Evolutionary conservation across 1,139 yeast species (phyloP), one percentile per base, ranked within the genome.

Genomic region (Suhomyces kunorum): DNA sequence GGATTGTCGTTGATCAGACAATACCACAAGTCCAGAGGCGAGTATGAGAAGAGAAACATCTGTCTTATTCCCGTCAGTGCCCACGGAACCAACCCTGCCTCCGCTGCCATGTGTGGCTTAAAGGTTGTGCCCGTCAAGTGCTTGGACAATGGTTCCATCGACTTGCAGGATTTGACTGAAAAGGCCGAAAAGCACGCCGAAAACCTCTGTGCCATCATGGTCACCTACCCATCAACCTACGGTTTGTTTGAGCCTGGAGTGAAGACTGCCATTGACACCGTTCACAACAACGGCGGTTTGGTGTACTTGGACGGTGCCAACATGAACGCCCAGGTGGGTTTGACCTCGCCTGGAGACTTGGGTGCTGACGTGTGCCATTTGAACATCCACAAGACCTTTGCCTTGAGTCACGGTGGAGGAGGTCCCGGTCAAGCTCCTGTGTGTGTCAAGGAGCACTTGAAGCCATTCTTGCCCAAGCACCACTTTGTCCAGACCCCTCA

Each of bases 401-500:
- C 98, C 36, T 89, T 92, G 59, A 95, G 96, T 46, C 98, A 92
- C 62, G 98, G 98, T 57, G 98, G 98, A 58, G 98, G 98, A 62
- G 98, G 98, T 36, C 98, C 98, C 32, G 98, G 98, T 56, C 95
- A 90, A 60, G 98, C 97, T 8, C 98, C 98, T 43, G 94, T 92
- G 46, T 89, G 98, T 75, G 98, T 90, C 48, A 85, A 83, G 56
- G 70, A 75, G 43, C 96, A 89, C 63, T 73, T 92, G 57, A 78
- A 76, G 36, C 89, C 90, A 42, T 89, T 81, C 68, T 76, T 92
- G 56, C 98, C 98, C 41, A 72, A 74, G 25, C 97, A 92, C 64
- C 76, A 78, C 28, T 71, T 84, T 40, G 74, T 80, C 22, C 63
- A 70, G 34, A 80, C 87, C 48, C 79, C 85, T 0, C 81, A 78